Evolutionary conservation across 805 yeast genomes (phyloP).

Genomic region (Pichia pseudocactophila): DNA sequence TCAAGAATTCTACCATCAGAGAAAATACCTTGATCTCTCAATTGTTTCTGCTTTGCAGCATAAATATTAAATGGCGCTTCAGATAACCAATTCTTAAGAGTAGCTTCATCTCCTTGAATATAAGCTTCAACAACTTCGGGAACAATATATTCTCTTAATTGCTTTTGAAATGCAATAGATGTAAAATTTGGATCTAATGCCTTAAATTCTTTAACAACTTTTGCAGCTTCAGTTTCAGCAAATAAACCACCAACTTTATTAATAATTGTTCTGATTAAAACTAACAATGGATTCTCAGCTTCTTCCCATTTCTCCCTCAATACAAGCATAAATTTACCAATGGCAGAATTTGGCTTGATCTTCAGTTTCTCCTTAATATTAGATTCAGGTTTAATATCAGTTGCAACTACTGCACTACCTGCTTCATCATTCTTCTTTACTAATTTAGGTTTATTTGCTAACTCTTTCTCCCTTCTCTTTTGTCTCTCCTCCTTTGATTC

Average conservation of each 20-base stretch:
- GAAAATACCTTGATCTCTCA: slow-evolving; percentile 81
- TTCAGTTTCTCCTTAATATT: slow-evolving; percentile 47
- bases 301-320: slow-evolving; percentile 79
- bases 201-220: slow-evolving; percentile 78
- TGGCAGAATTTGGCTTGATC: slow-evolving; percentile 54
- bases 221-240: slow-evolving; percentile 93
- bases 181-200: slow-evolving; percentile 86
- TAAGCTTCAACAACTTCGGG: slow-evolving; percentile 96
- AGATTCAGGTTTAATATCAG: slow-evolving; percentile 61
- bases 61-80: slow-evolving; percentile 96
- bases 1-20: slow-evolving; percentile 90
- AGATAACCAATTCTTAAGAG: slow-evolving; percentile 82
- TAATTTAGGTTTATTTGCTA: slow-evolving; percentile 49
- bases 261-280: slow-evolving; percentile 67
- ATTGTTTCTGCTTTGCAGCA: slow-evolving; percentile 86
- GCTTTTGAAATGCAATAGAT: slow-evolving; percentile 66
- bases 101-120: slow-evolving; percentile 79
- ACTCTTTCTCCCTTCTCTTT: slow-evolving; percentile 54
- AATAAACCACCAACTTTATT: slow-evolving; percentile 81
- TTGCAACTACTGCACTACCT: slow-evolving; percentile 73
- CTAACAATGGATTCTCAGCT: slow-evolving; percentile 83
- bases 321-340: slow-evolving; percentile 57
- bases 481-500: slow-evolving; percentile 77
- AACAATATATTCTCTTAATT: slow-evolving; percentile 82
- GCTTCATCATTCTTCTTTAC: slow-evolving; percentile 75